phyloP scores from a whole-genome alignment of 345 rosid species.

The Noccaea bulbosa region DNA sequence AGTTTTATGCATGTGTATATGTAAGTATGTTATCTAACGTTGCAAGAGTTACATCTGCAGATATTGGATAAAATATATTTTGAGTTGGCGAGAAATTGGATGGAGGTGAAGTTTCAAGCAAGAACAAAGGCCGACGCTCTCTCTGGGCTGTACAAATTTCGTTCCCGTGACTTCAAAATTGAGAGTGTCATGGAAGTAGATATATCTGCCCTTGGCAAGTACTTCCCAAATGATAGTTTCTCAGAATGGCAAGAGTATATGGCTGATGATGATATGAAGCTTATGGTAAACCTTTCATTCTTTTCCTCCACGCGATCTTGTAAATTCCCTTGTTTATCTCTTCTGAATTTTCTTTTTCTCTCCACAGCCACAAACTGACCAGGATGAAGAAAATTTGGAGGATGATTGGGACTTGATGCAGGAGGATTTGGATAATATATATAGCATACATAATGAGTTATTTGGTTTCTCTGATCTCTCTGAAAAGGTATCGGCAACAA shows the following conservation, averaged over 20 bases:
- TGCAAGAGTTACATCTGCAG: slow-evolving; percentile 50
- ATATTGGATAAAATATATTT: slow-evolving; percentile 63
- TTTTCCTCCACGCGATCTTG: slow-evolving; percentile 18
- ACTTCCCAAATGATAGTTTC: slow-evolving; percentile 61
- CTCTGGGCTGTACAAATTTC: slow-evolving; percentile 70
- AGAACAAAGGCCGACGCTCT: slow-evolving; percentile 61
- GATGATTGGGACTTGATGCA: slow-evolving; percentile 72
- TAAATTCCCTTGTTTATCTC: slow-evolving; percentile 6
- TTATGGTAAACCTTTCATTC: slow-evolving; percentile 51
- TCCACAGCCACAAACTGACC: slow-evolving; percentile 57
- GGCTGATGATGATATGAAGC: slow-evolving; percentile 61
- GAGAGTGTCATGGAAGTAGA: slow-evolving; percentile 77
- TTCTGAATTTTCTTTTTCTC: slow-evolving; percentile 20
- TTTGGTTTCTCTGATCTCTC: slow-evolving; percentile 83
- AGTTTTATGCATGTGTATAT: slow-evolving; percentile 20
- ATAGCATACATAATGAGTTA: slow-evolving; percentile 66
- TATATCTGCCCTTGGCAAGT: slow-evolving; percentile 61
- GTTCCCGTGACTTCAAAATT: slow-evolving; percentile 75
- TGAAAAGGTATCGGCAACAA: slow-evolving; percentile 50
- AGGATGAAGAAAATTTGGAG: slow-evolving; percentile 55
- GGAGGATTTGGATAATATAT: slow-evolving; percentile 59
- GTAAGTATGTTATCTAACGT: slow-evolving; percentile 36
- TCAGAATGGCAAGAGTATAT: slow-evolving; percentile 78
- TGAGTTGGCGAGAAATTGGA: slow-evolving; percentile 71
- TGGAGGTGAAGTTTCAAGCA: slow-evolving; percentile 71